Base-by-base conservation (phyloP, 495 filamentous ascomycete genomes). In the Amniculicola lignicola region DNA sequence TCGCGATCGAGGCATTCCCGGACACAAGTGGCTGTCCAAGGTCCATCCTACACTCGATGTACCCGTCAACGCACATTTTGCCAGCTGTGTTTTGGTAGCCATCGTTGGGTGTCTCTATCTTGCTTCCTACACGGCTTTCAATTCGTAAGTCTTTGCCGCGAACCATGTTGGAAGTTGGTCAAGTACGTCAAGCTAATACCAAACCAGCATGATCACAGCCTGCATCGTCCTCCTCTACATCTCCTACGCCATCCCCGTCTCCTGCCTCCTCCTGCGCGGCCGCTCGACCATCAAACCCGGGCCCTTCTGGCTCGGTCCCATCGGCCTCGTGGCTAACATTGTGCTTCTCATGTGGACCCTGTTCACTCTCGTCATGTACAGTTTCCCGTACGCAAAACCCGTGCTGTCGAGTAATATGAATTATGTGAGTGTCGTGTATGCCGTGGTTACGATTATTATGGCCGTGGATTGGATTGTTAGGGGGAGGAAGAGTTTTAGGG, bases 1-100 rank as follows among this genome's bases (percentile, higher is more conserved):
- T 9, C 74, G 82, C 15, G 82, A 85, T 57, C 62, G 73, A 18
- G 82, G 79, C 9, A 57, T 84, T 2, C 81, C 81, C 4, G 71
- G 72, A 9, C 68, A 70, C 37, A 61, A 73, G 31, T 76, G 70
- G 48, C 66, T 79, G 59, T 66, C 70, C n/a, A 62, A 73, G 48
- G 76, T 82, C 15, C 66, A 81, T 55, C 64, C 67, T 4, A 72
- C 60, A 19, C 69, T 81, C 15, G 77, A 79, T 48, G 77, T 84
- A 3, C 82, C 82, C 0, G 46, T 84, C 9, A 64, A 71, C 11
- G 75, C 82, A 0, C 79, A 82, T 66, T 61, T 59, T 22, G 69
- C 75, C 23, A 77, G 70, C 56, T 78, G 69, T 51, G 56, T 75
- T 31, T 70, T 81, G 28, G 78, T 81, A 2, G 74, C 69, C 1